These are phyloP conservation scores for Beauveria varroae DNA, from an alignment of 2,329 filamentous ascomycete species.

Conservation along the genomic window DNA sequence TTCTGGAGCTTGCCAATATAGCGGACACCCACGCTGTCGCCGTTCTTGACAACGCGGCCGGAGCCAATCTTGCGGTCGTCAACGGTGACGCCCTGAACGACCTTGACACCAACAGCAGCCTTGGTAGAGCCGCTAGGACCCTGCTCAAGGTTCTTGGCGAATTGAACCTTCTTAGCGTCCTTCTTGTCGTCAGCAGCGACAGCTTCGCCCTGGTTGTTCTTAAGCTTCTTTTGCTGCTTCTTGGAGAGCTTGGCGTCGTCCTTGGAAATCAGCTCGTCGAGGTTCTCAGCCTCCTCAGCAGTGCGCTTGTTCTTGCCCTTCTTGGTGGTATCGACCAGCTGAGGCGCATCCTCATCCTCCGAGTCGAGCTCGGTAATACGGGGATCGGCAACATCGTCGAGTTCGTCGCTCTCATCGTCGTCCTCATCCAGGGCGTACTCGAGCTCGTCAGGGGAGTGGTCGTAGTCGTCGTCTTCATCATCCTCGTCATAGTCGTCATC, in stretches of 20 bases:
- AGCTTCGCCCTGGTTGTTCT: constrained; percentile 96
- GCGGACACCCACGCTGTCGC: constrained; percentile 84
- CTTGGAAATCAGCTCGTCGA: constrained; percentile 82
- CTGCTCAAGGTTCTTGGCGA: constrained; percentile 97
- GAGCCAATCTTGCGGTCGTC: constrained; percentile 92
- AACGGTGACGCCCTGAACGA: constrained; percentile 80
- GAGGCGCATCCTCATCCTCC: constrained; percentile 66
- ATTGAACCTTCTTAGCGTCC: constrained; percentile 92
- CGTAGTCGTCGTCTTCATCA: constrained; percentile 64
- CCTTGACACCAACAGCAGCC: constrained; percentile 61
- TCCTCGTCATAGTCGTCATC: constrained; percentile 58
- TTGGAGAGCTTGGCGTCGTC: constrained; percentile 77
- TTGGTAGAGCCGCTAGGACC: constrained; percentile 71
- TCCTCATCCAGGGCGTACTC: constrained; percentile 65
- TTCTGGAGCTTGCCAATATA: constrained; percentile 97
- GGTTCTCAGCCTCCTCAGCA: constrained; percentile 68
- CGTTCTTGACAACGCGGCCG: constrained; percentile 80
- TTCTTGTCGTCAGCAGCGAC: constrained; percentile 53
- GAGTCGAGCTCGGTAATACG: constrained; percentile 77
- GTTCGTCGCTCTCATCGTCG: constrained; percentile 66
- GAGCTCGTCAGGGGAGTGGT: constrained; percentile 73
- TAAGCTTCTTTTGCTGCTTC: constrained; percentile 96
- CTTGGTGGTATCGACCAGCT: constrained; percentile 46
- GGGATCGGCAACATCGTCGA: constrained; percentile 70
- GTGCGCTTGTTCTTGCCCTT: constrained; percentile 92